Evolutionary conservation across 768 basidiomycete species (phyloP).

Genomic region (Tricholoma sp.): DNA sequence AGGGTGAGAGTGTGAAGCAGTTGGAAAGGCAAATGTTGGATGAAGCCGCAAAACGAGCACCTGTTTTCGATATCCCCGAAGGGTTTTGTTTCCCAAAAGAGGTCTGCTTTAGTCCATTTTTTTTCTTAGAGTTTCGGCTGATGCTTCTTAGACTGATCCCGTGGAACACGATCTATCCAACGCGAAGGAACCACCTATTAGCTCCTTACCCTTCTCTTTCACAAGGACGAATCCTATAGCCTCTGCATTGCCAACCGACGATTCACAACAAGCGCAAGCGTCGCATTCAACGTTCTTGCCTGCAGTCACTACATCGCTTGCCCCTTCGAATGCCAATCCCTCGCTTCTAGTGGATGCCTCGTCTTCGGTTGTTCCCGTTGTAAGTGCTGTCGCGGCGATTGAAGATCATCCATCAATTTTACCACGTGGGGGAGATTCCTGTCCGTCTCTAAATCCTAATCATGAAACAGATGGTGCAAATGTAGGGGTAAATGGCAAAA

Average conservation of each 20-base stretch:
- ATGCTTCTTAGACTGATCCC: conserved; percentile 24
- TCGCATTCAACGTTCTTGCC: background rate
- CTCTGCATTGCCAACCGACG: conserved; percentile 11
- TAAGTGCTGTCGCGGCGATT: background rate
- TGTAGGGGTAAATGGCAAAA: background rate
- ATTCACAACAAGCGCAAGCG: conserved; percentile 8
- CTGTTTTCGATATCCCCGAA: conserved; percentile 53
- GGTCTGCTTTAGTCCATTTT: conserved; percentile 30
- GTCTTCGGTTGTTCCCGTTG: background rate
- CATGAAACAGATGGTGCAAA: background rate
- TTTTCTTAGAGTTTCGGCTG: background rate
- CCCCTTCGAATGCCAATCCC: background rate
- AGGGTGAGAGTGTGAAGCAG: conserved; percentile 30
- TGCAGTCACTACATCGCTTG: background rate
- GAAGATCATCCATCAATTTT: background rate
- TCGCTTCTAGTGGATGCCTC: background rate
- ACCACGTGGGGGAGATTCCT: background rate
- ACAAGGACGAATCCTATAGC: conserved; percentile 24
- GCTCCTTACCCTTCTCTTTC: conserved; percentile 61
- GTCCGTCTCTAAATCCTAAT: background rate
- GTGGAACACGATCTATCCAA: conserved; percentile 34
- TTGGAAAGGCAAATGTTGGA: conserved; percentile 45
- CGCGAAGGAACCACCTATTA: conserved; percentile 64
- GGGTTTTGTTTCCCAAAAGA: conserved; percentile 67
- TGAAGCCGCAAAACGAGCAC: conserved; percentile 49